phyloP scores from a whole-genome alignment of 805 yeast genomes.

The Nakazawaea siamensis region DNA sequence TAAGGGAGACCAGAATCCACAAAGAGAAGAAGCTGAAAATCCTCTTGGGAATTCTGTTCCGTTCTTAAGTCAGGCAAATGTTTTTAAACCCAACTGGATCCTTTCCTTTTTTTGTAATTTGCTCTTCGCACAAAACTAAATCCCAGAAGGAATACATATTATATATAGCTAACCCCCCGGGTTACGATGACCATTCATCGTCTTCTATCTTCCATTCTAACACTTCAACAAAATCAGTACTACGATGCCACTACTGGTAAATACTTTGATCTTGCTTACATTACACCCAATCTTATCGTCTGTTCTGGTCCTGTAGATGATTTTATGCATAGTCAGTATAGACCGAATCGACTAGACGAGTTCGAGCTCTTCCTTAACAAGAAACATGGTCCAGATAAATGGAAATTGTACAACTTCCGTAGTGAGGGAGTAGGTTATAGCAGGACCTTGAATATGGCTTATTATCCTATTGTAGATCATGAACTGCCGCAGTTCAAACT shows the following conservation, averaged over 20 bases:
- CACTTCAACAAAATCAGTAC: constrained; percentile 3
- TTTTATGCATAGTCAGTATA: constrained; percentile 33
- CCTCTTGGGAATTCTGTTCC: no score
- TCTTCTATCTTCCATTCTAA: background rate
- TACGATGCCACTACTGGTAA: constrained; percentile 2
- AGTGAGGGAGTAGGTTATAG: constrained; percentile 40
- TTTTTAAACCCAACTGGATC: no score
- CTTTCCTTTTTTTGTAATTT: no score
- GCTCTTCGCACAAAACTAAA: no score
- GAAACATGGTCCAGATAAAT: constrained; percentile 38
- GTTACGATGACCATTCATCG: no score
- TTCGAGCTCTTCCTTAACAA: constrained; percentile 38
- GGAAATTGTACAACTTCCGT: constrained; percentile 73
- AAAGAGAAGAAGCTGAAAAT: no score
- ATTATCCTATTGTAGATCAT: constrained; percentile 69
- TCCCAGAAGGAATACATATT: no score
- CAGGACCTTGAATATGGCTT: constrained; percentile 25
- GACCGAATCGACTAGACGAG: constrained; percentile 39
- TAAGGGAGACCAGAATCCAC: no score
- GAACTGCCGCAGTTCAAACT: constrained; percentile 57
- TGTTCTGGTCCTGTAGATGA: constrained; percentile 65
- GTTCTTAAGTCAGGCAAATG: no score
- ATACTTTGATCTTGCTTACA: constrained; percentile 56
- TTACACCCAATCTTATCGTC: constrained; percentile 58
- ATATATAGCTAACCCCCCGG: no score